A percentile compares a stretch with the other conserved stretches of the same genome.
Conservation (phyloP, 2,329 filamentous ascomycete species). For the Fusarium mundagurra region DNA sequence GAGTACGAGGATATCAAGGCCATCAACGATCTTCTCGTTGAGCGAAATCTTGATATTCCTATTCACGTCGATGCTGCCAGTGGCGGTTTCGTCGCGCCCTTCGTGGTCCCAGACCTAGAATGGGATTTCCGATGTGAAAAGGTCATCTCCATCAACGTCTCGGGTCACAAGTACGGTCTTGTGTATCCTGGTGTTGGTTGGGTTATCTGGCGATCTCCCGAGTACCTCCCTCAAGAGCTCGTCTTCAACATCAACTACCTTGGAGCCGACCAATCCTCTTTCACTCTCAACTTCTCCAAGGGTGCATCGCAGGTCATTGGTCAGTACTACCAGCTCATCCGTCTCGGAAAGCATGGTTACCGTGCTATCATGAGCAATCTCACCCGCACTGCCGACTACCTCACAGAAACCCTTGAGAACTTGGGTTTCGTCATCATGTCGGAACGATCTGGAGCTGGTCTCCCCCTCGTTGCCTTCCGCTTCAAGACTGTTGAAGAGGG, state of each 20-base stretch:
- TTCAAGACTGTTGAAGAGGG: constrained; percentile 66
- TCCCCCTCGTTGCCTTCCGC: constrained; percentile 91
- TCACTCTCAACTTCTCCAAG: constrained; percentile 97
- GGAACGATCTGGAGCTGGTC: constrained; percentile 76
- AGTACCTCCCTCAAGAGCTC: constrained; percentile 87
- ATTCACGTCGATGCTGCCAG: constrained; percentile 96
- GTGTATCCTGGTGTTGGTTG: constrained; percentile 94
- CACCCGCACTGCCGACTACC: constrained; percentile 88
- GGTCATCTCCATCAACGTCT: constrained; percentile 93
- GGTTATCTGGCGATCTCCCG: constrained; percentile 87
- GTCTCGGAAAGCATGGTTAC: constrained; percentile 92
- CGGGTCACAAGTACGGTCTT: constrained; percentile 83
- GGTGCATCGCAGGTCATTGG: constrained; percentile 94
- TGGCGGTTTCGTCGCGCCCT: constrained; percentile 92
- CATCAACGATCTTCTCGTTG: constrained; percentile 85
- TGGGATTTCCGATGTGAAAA: constrained; percentile 94
- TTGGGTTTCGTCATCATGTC: constrained; percentile 92
- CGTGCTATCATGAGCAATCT: constrained; percentile 93
- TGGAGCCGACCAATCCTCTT: constrained; percentile 92
- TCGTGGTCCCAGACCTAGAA: constrained; percentile 81
- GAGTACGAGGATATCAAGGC: constrained; percentile 95
- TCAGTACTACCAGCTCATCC: constrained; percentile 97
- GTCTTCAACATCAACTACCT: constrained; percentile 99
- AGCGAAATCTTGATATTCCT: constrained; percentile 79
- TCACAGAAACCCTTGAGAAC: constrained; percentile 75